phyloP scores from a whole-genome alignment of 257 asterid species.

The Petunia secreta region DNA sequence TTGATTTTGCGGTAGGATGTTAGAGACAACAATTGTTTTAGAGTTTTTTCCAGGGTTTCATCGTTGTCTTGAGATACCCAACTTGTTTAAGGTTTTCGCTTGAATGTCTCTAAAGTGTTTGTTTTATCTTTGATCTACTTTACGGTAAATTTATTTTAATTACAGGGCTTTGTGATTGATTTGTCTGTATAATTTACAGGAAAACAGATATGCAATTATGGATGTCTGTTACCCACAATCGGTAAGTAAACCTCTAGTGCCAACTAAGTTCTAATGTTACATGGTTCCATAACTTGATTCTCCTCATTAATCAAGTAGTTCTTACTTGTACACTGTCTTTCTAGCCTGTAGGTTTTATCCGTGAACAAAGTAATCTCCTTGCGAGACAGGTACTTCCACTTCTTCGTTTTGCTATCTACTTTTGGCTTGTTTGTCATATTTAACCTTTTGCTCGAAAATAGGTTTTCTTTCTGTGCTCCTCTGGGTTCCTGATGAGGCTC shows the following conservation, averaged over 20 bases:
- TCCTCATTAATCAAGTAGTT: conserved; percentile 24
- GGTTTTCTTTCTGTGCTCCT: neutral
- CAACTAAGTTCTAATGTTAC: conserved; percentile 24
- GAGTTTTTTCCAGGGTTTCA: neutral
- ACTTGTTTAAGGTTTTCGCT: neutral
- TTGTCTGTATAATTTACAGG: conserved; percentile 60
- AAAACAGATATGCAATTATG: conserved; percentile 81
- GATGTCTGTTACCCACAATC: conserved; percentile 86
- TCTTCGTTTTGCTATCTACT: conserved; percentile 1
- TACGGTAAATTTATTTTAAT: neutral
- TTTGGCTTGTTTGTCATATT: neutral
- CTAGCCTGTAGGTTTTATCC: conserved; percentile 96
- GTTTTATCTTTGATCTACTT: conserved; percentile 1
- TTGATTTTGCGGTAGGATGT: too few species aligned
- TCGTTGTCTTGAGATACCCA: neutral
- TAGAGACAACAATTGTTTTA: too few species aligned
- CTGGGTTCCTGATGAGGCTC: neutral
- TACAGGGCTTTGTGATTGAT: neutral
- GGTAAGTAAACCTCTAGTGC: conserved; percentile 51
- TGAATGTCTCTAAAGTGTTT: neutral
- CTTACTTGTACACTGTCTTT: conserved; percentile 37
- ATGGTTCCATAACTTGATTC: conserved; percentile 21
- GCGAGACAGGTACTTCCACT: conserved; percentile 74
- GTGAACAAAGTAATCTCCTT: conserved; percentile 83
- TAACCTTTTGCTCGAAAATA: conserved; percentile 5